Percentiles rank a stretch among this genome's conserved stretches.
phyloP scores from a whole-genome alignment of 2,329 filamentous ascomycete species.

The Sporothrix brasiliensis region DNA sequence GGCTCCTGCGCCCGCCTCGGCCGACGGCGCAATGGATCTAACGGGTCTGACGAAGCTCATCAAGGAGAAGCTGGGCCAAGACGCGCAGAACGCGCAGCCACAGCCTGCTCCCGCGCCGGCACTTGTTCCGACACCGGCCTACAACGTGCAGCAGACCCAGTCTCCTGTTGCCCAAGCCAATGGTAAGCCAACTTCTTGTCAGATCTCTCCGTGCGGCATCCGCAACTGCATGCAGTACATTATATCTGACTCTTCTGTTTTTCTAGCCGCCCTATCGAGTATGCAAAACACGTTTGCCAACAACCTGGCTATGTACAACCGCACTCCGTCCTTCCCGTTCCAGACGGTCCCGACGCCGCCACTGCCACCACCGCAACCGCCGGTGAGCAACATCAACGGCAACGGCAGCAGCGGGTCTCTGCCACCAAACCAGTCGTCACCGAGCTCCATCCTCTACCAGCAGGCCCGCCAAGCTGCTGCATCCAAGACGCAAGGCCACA shows the following conservation, averaged over 20 bases:
- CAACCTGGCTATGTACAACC: conserved; percentile 33
- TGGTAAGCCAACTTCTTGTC: conserved; percentile 23
- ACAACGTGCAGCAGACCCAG: conserved; percentile 12
- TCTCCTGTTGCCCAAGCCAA: conserved; percentile 31
- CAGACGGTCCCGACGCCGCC: conserved; percentile 31
- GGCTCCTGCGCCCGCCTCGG: neutral
- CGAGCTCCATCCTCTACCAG: conserved; percentile 60
- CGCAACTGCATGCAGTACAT: neutral
- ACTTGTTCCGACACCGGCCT: neutral
- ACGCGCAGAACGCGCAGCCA: conserved; percentile 26
- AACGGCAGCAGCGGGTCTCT: conserved; percentile 43
- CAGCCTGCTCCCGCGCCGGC: neutral
- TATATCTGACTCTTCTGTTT: neutral
- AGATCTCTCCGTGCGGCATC: neutral
- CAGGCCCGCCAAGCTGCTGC: conserved; percentile 62
- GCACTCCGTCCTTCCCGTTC: conserved; percentile 28
- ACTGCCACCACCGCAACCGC: conserved; percentile 37
- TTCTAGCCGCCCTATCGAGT: conserved; percentile 32
- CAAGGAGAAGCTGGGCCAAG: conserved; percentile 37
- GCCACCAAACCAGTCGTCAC: conserved; percentile 60
- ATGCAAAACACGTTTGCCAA: conserved; percentile 35
- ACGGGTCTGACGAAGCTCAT: conserved; percentile 40
- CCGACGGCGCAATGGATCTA: conserved; percentile 35
- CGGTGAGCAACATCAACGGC: conserved; percentile 37
- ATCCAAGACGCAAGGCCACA: conserved; percentile 59